Percentiles rank a stretch among this genome's conserved stretches.
phyloP scores from a whole-genome alignment of 2,329 filamentous ascomycete genomes.

The Venturia carpophila region DNA sequence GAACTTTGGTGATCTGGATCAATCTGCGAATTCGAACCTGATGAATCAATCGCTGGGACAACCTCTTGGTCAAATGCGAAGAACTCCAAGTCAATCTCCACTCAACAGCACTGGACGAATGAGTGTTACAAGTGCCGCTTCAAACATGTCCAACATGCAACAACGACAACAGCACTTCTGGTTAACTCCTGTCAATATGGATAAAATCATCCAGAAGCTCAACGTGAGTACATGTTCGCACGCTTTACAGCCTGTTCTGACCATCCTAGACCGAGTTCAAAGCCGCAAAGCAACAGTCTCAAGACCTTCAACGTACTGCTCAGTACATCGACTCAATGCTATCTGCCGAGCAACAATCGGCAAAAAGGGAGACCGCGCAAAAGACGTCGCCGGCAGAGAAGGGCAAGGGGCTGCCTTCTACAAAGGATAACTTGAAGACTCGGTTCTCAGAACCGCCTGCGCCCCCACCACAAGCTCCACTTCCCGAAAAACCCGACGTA shows the following conservation, averaged over 20 bases:
- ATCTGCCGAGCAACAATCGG: slow-evolving; percentile 51
- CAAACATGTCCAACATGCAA: slow-evolving; percentile 56
- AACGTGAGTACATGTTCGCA: slow-evolving; percentile 51
- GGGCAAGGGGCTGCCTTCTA: slow-evolving; percentile 32
- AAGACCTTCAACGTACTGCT: slow-evolving; percentile 74
- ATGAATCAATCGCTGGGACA: slow-evolving; percentile 59
- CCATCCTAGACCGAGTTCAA: slow-evolving; percentile 71
- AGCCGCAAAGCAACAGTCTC: slow-evolving; percentile 75
- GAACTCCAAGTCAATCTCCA: slow-evolving; percentile 48
- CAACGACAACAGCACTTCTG: slow-evolving; percentile 68
- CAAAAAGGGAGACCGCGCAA: slow-evolving; percentile 41
- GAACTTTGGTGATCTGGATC: slow-evolving; percentile 87
- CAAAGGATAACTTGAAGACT: slow-evolving; percentile 66
- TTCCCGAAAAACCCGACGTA: slow-evolving; percentile 86
- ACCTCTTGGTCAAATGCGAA: slow-evolving; percentile 56
- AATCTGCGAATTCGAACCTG: slow-evolving; percentile 61
- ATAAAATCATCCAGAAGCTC: slow-evolving; percentile 84
- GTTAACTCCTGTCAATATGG: slow-evolving; percentile 82
- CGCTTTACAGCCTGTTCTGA: neutral
- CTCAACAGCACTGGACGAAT: slow-evolving; percentile 55
- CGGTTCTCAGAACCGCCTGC: slow-evolving; percentile 90
- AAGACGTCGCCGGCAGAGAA: slow-evolving; percentile 35
- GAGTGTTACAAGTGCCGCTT: slow-evolving; percentile 40
- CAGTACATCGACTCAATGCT: slow-evolving; percentile 73
- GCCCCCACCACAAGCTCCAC: slow-evolving; percentile 82